These are phyloP conservation scores for Fusarium foetens DNA, from an alignment of 2,329 filamentous ascomycete genomes.

Conservation along the genomic window DNA sequence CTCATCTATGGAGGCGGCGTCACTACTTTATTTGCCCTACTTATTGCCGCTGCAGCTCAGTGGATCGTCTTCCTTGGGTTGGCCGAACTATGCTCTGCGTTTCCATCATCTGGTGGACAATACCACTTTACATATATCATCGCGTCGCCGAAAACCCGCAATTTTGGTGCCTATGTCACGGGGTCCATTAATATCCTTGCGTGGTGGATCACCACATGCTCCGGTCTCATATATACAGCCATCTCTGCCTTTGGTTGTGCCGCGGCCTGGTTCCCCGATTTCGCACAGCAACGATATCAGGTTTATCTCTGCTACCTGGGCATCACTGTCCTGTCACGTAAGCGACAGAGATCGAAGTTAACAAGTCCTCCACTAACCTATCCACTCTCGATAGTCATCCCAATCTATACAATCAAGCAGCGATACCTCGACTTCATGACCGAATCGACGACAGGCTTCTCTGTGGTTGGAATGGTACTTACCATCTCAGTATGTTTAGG, in stretches of 20 bases:
- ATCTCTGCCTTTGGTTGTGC: not conserved
- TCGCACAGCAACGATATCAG: not conserved
- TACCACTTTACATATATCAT: not conserved
- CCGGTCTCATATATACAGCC: not conserved
- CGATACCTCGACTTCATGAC: not conserved
- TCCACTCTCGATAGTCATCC: rapidly evolving
- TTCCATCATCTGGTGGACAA: not conserved
- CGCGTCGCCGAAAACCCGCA: not conserved
- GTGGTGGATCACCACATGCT: not conserved
- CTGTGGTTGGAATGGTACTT: not conserved
- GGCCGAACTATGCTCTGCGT: not conserved
- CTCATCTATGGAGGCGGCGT: not conserved
- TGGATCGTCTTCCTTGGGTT: not conserved
- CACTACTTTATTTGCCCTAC: not conserved
- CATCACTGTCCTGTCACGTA: not conserved
- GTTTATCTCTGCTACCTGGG: not conserved
- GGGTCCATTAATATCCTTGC: not conserved
- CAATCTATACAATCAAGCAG: not conserved
- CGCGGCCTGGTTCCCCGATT: not conserved
- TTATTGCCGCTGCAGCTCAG: not conserved
- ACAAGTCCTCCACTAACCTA: not conserved
- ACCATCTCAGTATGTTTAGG: not conserved
- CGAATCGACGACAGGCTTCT: not conserved
- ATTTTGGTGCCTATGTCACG: not conserved
- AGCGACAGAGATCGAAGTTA: rapidly evolving